Evolutionary conservation across 2,329 filamentous ascomycete genomes (phyloP), one percentile per base, ranked within the genome.

Genomic region (Drechslerella coelobrocha): DNA sequence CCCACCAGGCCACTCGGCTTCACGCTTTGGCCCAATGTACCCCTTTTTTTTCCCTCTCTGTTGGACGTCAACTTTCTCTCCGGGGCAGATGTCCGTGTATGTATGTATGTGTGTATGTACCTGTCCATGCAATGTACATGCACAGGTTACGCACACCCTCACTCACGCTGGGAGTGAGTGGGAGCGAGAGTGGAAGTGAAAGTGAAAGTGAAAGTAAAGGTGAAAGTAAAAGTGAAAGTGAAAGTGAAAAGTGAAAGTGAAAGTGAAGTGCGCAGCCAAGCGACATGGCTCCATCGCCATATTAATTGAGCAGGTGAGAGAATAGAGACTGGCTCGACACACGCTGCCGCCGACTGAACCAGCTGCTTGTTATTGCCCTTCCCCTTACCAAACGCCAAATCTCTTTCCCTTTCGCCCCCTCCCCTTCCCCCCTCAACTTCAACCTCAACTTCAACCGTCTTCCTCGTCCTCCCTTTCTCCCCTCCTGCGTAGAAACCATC

Each of bases 401-500:
- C 41, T 45, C 37, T 41, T 19, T 66, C 62, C 47, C 47, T 65
- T 60, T 62, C 61, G 61, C 55, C 56, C 59, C 63, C 51, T 41
- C 63, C 60, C 63, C 61, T 62, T 57, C 56, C 59, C 54, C 60
- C 57, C 45, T n/a, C n/a, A n/a, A n/a, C 55, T 57, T 29, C 23
- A 37, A 2, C 41, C 19, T 23, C 41, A 5, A 19, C 41, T 21
- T 45, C 41, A 14, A 5, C 50, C 56, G 52, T 31, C 29, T 54
- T 59, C 50, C 56, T 50, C 54, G 31, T 34, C 29, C 51, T 63
- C 47, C 41, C 53, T 57, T 55, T 55, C 27, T 54, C 60, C 62
- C 56, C 23, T 56, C 52, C 45, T 51, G 41, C 41, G 21, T 45
- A 45, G 41, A 45, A 45, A 52, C 27, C 53, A 56, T 59, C 50